Evolutionary conservation across 768 basidiomycete genomes (phyloP).

Genomic region (Phlegmacium glaucopus): DNA sequence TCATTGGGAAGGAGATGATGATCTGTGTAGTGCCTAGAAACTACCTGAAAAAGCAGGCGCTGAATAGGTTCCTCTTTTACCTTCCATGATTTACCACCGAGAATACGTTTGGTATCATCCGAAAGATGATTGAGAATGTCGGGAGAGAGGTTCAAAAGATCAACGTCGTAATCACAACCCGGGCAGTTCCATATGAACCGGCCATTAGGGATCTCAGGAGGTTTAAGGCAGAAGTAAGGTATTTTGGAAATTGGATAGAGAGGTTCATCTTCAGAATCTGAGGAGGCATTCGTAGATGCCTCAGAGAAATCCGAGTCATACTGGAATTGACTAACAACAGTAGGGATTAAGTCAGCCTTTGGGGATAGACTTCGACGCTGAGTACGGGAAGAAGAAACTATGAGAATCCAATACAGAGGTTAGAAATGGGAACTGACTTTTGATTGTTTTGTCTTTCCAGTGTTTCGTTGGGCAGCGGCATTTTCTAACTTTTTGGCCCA

Average conservation of each 20-base stretch:
- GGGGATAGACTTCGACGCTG: constrained; percentile 4
- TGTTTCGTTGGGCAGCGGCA: constrained; percentile 4
- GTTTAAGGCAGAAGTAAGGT: constrained; percentile 31
- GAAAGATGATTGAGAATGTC: constrained; percentile 27
- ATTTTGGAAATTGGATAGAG: constrained; percentile 23
- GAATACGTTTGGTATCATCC: constrained; percentile 11
- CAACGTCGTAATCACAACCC: constrained; percentile 41
- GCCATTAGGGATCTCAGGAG: constrained; percentile 38
- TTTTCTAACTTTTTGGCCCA: constrained; percentile 28
- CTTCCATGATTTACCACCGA: constrained; percentile 35
- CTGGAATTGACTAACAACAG: constrained; percentile 12
- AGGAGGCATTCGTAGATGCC: constrained; percentile 41
- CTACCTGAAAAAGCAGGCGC: constrained; percentile 18
- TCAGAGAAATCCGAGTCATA: constrained; percentile 62
- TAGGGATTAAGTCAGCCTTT: neutral
- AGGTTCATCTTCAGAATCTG: constrained; percentile 32
- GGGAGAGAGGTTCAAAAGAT: constrained; percentile 40
- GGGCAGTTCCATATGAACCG: constrained; percentile 55
- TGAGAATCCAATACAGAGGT: neutral
- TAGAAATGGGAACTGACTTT: constrained; percentile 5
- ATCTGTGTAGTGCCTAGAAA: constrained; percentile 26
- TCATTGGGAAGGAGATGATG: constrained; percentile 5
- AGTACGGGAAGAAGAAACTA: neutral
- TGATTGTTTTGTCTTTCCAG: constrained; percentile 1
- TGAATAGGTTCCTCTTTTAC: constrained; percentile 28